phyloP scores from a whole-genome alignment of 225 moss, liverwort and hornwort species.

The Rhytidiadelphus loreus region DNA sequence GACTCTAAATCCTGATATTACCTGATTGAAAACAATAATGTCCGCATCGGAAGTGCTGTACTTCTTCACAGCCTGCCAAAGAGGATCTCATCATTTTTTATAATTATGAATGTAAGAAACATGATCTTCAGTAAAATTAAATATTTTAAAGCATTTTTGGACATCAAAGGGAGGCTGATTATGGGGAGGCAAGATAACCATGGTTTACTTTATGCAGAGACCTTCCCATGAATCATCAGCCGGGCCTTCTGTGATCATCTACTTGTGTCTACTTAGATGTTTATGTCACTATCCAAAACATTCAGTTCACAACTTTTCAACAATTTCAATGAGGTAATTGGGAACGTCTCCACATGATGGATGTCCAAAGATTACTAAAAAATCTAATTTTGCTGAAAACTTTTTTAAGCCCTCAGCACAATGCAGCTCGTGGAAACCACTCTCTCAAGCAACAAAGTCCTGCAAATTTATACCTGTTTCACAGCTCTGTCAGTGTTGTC shows the following conservation, averaged over 20 bases:
- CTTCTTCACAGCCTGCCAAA: slow-evolving; percentile 34
- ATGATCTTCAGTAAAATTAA: neutral
- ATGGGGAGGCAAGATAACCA: neutral
- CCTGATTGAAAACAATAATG: slow-evolving; percentile 40
- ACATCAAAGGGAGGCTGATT: neutral
- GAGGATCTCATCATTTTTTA: neutral
- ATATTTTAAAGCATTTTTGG: neutral
- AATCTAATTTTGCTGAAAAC: neutral
- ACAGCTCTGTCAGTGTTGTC: slow-evolving; percentile 37
- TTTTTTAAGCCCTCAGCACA: neutral
- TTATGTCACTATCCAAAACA: neutral
- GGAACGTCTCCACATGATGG: neutral
- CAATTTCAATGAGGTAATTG: neutral
- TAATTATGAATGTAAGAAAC: neutral
- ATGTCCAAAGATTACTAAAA: neutral
- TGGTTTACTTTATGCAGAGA: neutral
- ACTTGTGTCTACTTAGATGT: neutral
- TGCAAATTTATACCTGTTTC: slow-evolving; percentile 14
- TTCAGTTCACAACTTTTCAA: neutral
- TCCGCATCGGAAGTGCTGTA: slow-evolving; percentile 10
- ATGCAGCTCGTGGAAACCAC: neutral
- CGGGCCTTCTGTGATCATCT: neutral
- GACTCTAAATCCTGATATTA: neutral
- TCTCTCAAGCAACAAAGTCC: neutral
- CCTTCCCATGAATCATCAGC: neutral